Conservation (phyloP, 805 yeast genomes). For the Wickerhamiella spandovensis region DNA sequence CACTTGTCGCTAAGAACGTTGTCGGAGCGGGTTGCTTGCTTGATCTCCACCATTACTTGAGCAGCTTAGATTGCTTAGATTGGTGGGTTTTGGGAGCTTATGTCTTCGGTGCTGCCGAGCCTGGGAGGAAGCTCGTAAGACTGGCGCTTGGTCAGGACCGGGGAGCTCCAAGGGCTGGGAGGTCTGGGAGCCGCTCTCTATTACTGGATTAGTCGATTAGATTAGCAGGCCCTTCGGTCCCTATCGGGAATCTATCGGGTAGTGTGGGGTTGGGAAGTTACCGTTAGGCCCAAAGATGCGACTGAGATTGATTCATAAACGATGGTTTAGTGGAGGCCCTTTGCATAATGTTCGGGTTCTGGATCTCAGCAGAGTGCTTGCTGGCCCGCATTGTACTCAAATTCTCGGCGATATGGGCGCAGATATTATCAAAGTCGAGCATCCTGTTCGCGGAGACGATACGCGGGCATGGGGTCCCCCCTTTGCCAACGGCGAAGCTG, state of each 20-base stretch:
- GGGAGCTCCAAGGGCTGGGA: too few relatives aligned
- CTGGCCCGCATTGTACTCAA: slow-evolving; percentile 32
- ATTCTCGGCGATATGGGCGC: slow-evolving; percentile 33
- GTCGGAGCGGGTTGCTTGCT: slow-evolving; percentile 16
- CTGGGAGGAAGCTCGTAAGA: too few relatives aligned
- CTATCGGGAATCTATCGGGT: neutral
- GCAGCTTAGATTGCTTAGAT: neutral
- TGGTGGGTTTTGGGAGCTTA: neutral
- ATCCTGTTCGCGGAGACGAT: slow-evolving; percentile 31
- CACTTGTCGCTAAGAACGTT: slow-evolving; percentile 34
- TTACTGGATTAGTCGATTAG: neutral
- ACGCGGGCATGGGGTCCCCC: slow-evolving; percentile 35
- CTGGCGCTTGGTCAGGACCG: too few relatives aligned
- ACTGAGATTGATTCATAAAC: neutral
- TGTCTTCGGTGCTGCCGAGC: too few relatives aligned
- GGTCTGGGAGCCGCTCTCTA: neutral
- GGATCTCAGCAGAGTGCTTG: slow-evolving; percentile 30
- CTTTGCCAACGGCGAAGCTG: slow-evolving; percentile 27
- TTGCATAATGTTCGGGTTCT: slow-evolving; percentile 25
- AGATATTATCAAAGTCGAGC: slow-evolving; percentile 30
- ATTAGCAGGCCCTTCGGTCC: too few relatives aligned
- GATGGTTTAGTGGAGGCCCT: slow-evolving; percentile 16
- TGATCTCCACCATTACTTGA: slow-evolving; percentile 8
- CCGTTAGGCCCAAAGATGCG: too few relatives aligned
- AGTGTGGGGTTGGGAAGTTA: neutral